These are phyloP conservation scores for Diplodia intermedia DNA, from an alignment of 2,329 filamentous ascomycete genomes.

Conservation along the genomic window DNA sequence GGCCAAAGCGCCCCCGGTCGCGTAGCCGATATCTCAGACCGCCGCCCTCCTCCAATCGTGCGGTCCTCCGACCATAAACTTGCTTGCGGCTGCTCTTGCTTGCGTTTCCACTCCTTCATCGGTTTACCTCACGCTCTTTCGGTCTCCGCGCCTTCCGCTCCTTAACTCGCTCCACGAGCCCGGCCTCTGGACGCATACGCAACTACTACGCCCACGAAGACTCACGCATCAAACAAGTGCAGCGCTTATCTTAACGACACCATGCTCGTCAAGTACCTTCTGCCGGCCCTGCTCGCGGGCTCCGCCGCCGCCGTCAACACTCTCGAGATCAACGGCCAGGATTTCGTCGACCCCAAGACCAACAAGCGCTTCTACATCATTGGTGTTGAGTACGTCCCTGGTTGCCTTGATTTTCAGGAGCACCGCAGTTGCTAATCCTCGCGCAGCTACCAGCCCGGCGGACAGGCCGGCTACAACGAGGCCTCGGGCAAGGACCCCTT, in stretches of 20 bases:
- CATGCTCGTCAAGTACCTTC: slow-evolving; percentile 29
- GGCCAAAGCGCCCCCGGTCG: slow-evolving; percentile 20
- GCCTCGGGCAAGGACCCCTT: slow-evolving; percentile 60
- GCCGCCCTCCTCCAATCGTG: slow-evolving; percentile 23
- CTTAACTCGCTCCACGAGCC: slow-evolving; percentile 26
- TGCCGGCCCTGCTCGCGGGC: slow-evolving; percentile 43
- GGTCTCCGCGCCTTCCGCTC: slow-evolving; percentile 28
- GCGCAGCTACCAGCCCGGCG: slow-evolving; percentile 66
- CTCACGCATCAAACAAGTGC: slow-evolving; percentile 16
- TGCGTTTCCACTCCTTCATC: slow-evolving; percentile 23
- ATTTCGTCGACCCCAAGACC: slow-evolving; percentile 66
- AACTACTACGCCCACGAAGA: slow-evolving; percentile 7
- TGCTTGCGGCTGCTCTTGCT: slow-evolving; percentile 17
- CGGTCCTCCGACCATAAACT: slow-evolving; percentile 23
- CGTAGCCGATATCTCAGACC: slow-evolving; percentile 23
- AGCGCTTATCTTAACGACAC: slow-evolving; percentile 25
- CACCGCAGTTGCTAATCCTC: slow-evolving; percentile 20
- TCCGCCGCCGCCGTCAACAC: slow-evolving; percentile 62
- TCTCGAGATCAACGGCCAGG: slow-evolving; percentile 63
- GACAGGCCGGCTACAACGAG: slow-evolving; percentile 63
- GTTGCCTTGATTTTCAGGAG: neutral
- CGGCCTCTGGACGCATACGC: slow-evolving; percentile 19
- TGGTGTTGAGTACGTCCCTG: slow-evolving; percentile 62
- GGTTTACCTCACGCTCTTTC: slow-evolving; percentile 26
- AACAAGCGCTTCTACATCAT: slow-evolving; percentile 67